Percentiles rank a stretch among this genome's conserved stretches.
These are phyloP conservation scores for Crithidia brevicula DNA, from an alignment of 208 protist genomes.

Conservation along the genomic window DNA sequence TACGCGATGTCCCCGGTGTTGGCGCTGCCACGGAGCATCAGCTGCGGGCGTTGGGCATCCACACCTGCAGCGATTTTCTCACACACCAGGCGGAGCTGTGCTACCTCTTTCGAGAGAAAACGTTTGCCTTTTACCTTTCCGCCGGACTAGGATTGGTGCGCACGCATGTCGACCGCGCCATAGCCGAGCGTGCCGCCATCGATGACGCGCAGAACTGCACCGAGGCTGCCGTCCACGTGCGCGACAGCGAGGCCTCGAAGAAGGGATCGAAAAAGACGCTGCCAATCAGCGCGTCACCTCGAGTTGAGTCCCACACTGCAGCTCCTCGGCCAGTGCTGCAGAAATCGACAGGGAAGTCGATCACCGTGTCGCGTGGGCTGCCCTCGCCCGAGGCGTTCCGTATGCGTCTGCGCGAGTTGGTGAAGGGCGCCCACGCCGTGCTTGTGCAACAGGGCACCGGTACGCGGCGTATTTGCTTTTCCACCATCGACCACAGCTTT, in stretches of 20 bases:
- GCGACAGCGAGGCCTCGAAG: too few relatives aligned
- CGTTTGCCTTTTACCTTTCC: slow-evolving; percentile 60
- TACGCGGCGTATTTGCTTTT: slow-evolving; percentile 34
- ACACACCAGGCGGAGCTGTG: slow-evolving; percentile 39
- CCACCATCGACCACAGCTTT: slow-evolving; percentile 44
- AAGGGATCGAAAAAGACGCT: too few relatives aligned
- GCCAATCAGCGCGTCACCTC: too few relatives aligned
- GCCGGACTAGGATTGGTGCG: slow-evolving; percentile 57
- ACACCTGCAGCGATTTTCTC: slow-evolving; percentile 50
- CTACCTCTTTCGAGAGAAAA: slow-evolving; percentile 63
- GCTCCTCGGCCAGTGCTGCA: neutral
- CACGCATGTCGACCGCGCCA: slow-evolving; percentile 46
- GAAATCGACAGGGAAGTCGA: slow-evolving; percentile 41
- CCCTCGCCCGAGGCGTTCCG: slow-evolving; percentile 26
- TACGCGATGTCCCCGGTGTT: slow-evolving; percentile 66
- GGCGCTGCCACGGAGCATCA: slow-evolving; percentile 47
- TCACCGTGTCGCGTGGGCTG: slow-evolving; percentile 36
- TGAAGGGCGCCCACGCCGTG: slow-evolving; percentile 27
- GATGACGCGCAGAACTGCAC: neutral
- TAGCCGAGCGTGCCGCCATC: slow-evolving; percentile 13
- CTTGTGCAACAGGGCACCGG: slow-evolving; percentile 32
- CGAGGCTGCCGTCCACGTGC: too few relatives aligned
- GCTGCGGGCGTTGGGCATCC: slow-evolving; percentile 53
- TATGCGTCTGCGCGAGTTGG: slow-evolving; percentile 19
- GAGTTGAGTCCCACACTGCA: too few relatives aligned